phyloP scores from a whole-genome alignment of 495 filamentous ascomycete genomes.

The Neurospora sp. region DNA sequence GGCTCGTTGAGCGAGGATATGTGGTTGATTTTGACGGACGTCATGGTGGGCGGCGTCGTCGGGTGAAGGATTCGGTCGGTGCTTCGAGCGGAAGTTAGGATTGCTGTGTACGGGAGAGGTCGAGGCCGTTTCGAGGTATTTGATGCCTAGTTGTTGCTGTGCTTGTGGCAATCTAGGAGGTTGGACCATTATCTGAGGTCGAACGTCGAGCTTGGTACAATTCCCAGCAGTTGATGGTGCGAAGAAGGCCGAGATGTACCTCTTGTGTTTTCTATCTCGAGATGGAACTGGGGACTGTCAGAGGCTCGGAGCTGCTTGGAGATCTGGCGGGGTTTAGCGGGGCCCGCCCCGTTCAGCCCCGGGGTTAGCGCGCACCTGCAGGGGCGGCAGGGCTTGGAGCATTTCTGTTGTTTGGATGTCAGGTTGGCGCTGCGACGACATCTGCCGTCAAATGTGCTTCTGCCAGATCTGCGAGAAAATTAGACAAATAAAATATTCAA shows the following conservation, averaged over 20 bases:
- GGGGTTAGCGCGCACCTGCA: background rate
- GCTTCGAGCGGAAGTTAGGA: background rate
- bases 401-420: background rate
- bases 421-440: background rate
- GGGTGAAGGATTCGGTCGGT: background rate
- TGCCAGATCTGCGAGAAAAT: background rate
- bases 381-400: background rate
- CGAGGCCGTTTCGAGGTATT: background rate
- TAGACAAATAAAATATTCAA: background rate
- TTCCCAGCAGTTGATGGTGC: background rate
- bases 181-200: background rate
- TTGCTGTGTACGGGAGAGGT: background rate
- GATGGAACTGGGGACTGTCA: background rate
- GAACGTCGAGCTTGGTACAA: background rate
- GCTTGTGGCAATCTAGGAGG: background rate
- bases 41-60: background rate
- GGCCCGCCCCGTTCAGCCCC: background rate
- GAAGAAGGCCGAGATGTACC: background rate
- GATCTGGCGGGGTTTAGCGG: background rate
- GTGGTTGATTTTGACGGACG: constrained; percentile 11
- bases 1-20: constrained; percentile 30
- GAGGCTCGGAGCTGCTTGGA: background rate
- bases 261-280: background rate
- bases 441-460: background rate
- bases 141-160: background rate